Evolutionary conservation across 2,329 filamentous ascomycete species (phyloP).

Genomic region (Cytospora paraplurivora): DNA sequence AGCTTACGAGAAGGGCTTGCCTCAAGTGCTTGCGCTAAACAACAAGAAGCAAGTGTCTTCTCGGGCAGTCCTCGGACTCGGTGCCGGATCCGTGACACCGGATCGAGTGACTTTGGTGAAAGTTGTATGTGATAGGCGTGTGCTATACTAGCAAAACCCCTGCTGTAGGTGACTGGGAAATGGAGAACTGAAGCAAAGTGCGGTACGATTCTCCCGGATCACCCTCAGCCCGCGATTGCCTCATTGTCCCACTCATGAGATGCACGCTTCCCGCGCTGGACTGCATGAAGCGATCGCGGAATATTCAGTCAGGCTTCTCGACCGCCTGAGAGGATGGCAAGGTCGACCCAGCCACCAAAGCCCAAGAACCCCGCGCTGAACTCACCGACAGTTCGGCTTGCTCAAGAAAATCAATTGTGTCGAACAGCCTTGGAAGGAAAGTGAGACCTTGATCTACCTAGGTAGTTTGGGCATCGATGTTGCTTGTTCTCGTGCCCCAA

Average conservation of each 20-base stretch:
- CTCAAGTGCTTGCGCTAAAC: constrained; percentile 6
- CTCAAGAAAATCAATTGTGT: constrained; percentile 25
- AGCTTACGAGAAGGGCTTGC: constrained; percentile 1
- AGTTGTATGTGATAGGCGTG: neutral
- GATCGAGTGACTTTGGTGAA: constrained; percentile 1
- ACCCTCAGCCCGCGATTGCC: constrained; percentile 19
- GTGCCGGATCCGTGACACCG: constrained; percentile 4
- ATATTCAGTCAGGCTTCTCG: constrained; percentile 8
- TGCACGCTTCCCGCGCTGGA: constrained; percentile 20
- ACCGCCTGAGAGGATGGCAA: constrained; percentile 14
- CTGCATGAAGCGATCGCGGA: constrained; percentile 24
- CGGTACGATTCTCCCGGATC: constrained; percentile 4
- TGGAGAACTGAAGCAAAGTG: constrained; percentile 9
- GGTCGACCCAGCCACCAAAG: constrained; percentile 25
- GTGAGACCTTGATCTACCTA: constrained; percentile 27
- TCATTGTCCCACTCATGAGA: constrained; percentile 25
- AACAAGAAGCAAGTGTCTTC: neutral
- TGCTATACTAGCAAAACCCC: neutral
- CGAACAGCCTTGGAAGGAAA: constrained; percentile 1
- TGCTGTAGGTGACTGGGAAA: neutral
- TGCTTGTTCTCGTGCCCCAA: constrained; percentile 27
- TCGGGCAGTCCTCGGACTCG: constrained; percentile 10
- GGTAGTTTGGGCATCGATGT: constrained; percentile 13
- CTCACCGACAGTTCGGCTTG: constrained; percentile 28
- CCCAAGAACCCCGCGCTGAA: constrained; percentile 12